Base-by-base conservation (phyloP, 202 grass and related monocot genomes). In the Schoenoplectus tabernaemontani region DNA sequence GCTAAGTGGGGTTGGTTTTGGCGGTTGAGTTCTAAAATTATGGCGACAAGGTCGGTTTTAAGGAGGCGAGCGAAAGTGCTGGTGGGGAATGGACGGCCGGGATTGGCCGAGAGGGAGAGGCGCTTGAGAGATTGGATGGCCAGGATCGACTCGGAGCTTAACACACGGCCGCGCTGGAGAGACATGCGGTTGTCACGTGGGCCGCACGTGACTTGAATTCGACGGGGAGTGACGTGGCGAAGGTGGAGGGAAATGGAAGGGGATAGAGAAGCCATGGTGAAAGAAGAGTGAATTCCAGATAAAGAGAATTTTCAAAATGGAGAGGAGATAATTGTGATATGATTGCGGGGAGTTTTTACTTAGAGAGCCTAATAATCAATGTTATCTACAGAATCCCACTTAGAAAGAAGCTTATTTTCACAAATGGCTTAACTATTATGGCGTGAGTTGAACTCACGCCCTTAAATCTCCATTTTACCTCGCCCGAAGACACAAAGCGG, bases 51-150 rank as follows among this genome's bases (percentile, higher is more conserved):
- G 78, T 92, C 91, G 20, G 87, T 20, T 38, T 93, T 93, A 26
- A 97, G 86, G 81, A 94, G 91, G 67, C 95, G 91, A 48, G 86
- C 36, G 30, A 97, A 87, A 4, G 75, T 34, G 48, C 76, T 70
- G 11, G 82, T 73, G 3, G 82, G n/a, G 1, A 85, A 86, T 75
- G 90, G 72, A 83, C 79, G 58, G 34, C 82, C 87, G 9, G 87
- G 79, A 20, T 85, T 69, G 43, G 88, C 79, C 15, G 69, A 51
- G 15, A 51, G 69, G 23, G 66, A 60, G 76, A 87, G 79, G 84
- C 95, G 95, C 86, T 93, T 97, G 57, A 97, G 91, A 41, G 95
- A 87, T 58, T 97, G 95, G 73, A n/a, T n/a, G n/a, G n/a, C n/a
- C n/a, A n/a, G n/a, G n/a, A n/a, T n/a, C n/a, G n/a, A n/a, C n/a